Evolutionary conservation across 257 asterid genomes (phyloP), one percentile per base, ranked within the genome.

Genomic region (Nicotiana benthamiana): DNA sequence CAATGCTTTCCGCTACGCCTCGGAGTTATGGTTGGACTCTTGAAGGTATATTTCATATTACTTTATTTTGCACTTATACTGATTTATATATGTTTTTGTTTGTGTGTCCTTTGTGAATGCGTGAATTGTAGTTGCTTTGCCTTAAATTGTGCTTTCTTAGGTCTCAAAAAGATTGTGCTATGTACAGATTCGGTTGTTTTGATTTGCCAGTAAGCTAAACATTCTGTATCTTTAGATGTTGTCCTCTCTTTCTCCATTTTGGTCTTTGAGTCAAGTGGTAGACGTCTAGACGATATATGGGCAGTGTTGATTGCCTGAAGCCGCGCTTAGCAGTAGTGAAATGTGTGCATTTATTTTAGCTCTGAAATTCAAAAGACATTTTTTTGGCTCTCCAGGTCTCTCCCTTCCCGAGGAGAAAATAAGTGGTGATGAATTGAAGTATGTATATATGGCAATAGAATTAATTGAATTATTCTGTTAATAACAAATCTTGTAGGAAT

Each of bases 1-100:
- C 99, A 13, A 90, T 95, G 99, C 93, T 95, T 24, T 89, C 98
- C 9, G 94, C 82, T 75, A 84, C 97, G 62, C 97, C 97, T 61
- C 90, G 97, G 26, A 61, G 77, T 61, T 86, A 83, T 79, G 96
- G 94, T 67, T 95, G 98, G 99, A 88, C 91, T 80, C 84, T 95
- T 74, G 96, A 95, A 88, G 99, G 98, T 93, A 86, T 79, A 77
- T 6, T 75, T 30, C 36, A 59, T 60, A 63, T n/a, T 12, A 11
- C 24, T 79, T 36, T 9, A 26, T 24, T 63, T 27, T 79, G 15
- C 75, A 48, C 15, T 70, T 70, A 20, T 72, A 40, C 20, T 68
- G 56, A 68, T 20, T 16, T 68, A 11, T 48, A 0, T 1, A 6
- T 72, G 11, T 6, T 22, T 12, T n/a, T 68, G 76, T 36, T 12